These are phyloP conservation scores for Mucor saturninus DNA, from an alignment of 371 early-diverging fungal species.

Conservation along the genomic window DNA sequence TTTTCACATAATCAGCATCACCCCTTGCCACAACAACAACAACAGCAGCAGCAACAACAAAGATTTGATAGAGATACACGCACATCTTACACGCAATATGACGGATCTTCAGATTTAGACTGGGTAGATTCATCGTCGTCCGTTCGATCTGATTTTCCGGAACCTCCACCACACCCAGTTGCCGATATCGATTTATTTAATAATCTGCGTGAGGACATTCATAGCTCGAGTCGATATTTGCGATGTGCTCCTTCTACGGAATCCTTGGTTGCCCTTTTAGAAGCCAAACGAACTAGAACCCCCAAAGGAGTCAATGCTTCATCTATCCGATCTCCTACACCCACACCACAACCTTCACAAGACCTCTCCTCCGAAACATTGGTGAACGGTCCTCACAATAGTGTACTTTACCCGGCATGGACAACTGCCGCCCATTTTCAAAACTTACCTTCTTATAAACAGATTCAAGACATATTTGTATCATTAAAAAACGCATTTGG, in stretches of 20 bases:
- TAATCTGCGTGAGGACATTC: conserved; percentile 54
- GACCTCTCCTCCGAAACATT: conserved; percentile 24
- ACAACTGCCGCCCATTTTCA: conserved; percentile 46
- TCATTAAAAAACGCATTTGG: conserved; percentile 73
- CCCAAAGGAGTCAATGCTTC: conserved; percentile 16
- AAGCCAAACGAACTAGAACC: conserved; percentile 56
- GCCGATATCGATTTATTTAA: conserved; percentile 68
- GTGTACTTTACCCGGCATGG: conserved; percentile 70
- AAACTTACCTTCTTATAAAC: conserved; percentile 67
- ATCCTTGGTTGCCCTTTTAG: conserved; percentile 69
- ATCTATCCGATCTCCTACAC: conserved; percentile 13
- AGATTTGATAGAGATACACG: conserved; percentile 5
- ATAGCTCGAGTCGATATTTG: conserved; percentile 70
- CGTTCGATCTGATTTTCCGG: conserved; percentile 9
- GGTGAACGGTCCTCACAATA: conserved; percentile 20
- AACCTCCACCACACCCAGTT: conserved; percentile 10
- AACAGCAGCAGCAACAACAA: conserved; percentile 12
- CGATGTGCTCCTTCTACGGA: conserved; percentile 76
- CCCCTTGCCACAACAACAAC: conserved; percentile 24
- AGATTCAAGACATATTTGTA: conserved; percentile 70
- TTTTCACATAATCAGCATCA: conserved; percentile 4
- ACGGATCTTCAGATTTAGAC: conserved; percentile 17
- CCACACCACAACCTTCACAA: not conserved
- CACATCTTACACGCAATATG: conserved; percentile 9
- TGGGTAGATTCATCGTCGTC: conserved; percentile 19